Percentiles rank a stretch among this genome's conserved stretches.
Conservation (phyloP, 176 grass and related monocot genomes). For the Bolboschoenus planiculmis region DNA sequence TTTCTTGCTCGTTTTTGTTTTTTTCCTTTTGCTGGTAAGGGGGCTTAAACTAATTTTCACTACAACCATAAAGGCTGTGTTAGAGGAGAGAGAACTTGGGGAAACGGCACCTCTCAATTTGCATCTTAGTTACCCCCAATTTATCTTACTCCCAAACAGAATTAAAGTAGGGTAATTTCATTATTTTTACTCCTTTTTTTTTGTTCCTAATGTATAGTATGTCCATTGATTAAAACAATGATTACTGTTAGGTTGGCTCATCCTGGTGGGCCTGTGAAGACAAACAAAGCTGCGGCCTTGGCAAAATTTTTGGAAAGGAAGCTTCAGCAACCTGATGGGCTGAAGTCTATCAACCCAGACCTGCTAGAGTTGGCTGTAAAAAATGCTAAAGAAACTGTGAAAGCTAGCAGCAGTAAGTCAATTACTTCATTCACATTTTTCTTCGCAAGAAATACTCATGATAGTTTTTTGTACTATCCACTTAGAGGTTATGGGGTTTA, state of each 20-base stretch:
- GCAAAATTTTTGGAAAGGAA: conserved; percentile 97
- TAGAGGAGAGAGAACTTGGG: neutral
- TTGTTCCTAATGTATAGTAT: neutral
- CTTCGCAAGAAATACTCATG: neutral
- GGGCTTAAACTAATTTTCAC: neutral
- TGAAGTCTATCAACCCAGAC: conserved; percentile 70
- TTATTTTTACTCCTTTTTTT: neutral
- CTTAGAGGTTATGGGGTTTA: neutral
- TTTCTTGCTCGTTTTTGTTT: neutral
- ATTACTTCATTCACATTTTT: neutral
- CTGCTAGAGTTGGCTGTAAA: conserved; percentile 74
- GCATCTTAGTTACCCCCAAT: neutral
- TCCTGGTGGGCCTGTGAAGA: conserved; percentile 79
- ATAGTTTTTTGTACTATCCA: neutral
- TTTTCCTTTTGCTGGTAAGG: neutral
- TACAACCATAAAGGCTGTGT: neutral
- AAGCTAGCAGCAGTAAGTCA: conserved; percentile 50
- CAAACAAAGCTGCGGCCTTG: conserved; percentile 97
- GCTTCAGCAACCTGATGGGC: conserved; percentile 79
- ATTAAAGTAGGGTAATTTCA: neutral
- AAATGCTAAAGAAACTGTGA: conserved; percentile 76
- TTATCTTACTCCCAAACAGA: neutral
- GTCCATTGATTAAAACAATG: conserved; percentile 7
- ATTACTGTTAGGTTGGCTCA: conserved; percentile 58
- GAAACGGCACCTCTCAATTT: neutral